These are phyloP conservation scores for Cordyceps cateniannulata DNA, from an alignment of 2,329 filamentous ascomycete species.

Conservation along the genomic window DNA sequence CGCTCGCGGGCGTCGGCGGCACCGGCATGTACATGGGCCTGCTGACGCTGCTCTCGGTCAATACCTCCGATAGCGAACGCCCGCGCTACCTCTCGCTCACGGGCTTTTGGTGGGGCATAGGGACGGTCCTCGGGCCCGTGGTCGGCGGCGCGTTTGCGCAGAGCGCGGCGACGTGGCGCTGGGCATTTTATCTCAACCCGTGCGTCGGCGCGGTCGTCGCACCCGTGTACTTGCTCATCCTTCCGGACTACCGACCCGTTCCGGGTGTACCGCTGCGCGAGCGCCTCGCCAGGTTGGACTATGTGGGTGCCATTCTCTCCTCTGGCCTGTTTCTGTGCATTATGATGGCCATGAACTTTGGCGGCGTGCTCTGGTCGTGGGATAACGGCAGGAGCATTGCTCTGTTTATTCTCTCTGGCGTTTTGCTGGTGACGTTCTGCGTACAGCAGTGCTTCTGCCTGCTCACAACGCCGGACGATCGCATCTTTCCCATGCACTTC, in stretches of 20 bases:
- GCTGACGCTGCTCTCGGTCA: conserved; percentile 20
- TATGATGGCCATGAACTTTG: conserved; percentile 41
- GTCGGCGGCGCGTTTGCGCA: conserved; percentile 37
- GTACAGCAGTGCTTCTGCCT: conserved; percentile 28
- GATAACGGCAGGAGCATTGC: conserved; percentile 33
- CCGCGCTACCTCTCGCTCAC: conserved; percentile 18
- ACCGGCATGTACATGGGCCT: conserved; percentile 31
- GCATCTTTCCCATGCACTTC: conserved; percentile 43
- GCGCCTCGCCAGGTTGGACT: conserved; percentile 31
- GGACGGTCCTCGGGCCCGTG: conserved; percentile 40
- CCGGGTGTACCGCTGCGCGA: conserved; percentile 17
- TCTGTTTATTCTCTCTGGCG: conserved; percentile 34
- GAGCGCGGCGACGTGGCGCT: conserved; percentile 34
- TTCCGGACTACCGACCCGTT: conserved; percentile 18
- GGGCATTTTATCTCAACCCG: conserved; percentile 39
- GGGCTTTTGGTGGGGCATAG: conserved; percentile 34
- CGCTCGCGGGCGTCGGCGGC: conserved; percentile 35
- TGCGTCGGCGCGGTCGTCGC: conserved; percentile 28
- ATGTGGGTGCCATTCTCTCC: conserved; percentile 34
- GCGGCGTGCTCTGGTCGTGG: conserved; percentile 41
- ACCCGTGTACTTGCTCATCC: conserved; percentile 19
- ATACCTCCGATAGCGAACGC: conserved; percentile 20
- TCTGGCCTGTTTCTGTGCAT: conserved; percentile 32
- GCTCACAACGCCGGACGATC: conserved; percentile 15
- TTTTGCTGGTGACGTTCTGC: conserved; percentile 26